Base-by-base conservation (phyloP, 1,284 basidiomycete genomes). In the Rhodofomes roseus region DNA sequence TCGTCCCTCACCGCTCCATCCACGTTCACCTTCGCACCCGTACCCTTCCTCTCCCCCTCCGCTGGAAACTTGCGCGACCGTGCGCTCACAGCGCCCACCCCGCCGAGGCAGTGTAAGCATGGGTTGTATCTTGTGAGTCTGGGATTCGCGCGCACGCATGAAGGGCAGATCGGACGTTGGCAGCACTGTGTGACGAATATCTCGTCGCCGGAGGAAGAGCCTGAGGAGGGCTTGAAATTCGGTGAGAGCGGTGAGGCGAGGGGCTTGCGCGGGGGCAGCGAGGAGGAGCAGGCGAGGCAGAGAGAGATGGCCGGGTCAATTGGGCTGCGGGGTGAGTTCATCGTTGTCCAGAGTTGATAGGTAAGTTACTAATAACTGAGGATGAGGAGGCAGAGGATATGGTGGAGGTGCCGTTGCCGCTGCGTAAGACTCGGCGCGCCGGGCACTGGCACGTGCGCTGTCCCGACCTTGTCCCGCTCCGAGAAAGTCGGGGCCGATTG, bases 251-350 rank as follows among this genome's bases (percentile, higher is more conserved):
- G 75, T 60, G 23, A 31, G 40, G 55, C 41, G 44, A 12, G 59
- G 50, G 37, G 59, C 62, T 56, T 65, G 40, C 65, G 56, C 57
- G 79, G 74, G 56, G 81, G 83, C 6, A 87, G 71, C 16, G 84
- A 87, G 7, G 82, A 81, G 0, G 84, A 85, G 67, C 87, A 89
- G 9, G 86, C 81, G 16, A 88, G 78, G 66, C 87, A 89, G 25
- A 89, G 80, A 6, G 50, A 52, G n/a, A 36, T 18, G 46, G 46
- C 22, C 14, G 46, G 25, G 46, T 48, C 46, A 3, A 48, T 4
- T 23, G 46, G 16, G 23, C 25, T n/a, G 23, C 25, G 46, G 23
- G 46, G 46, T 16, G 46, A 48, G 25, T 29, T 48, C 46, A 48
- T 48, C 2, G 25, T 18, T 3, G 23, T 48, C 14, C 23, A n/a